phyloP scores from a whole-genome alignment of 1,284 basidiomycete genomes.

The Sporisorium graminicola region DNA sequence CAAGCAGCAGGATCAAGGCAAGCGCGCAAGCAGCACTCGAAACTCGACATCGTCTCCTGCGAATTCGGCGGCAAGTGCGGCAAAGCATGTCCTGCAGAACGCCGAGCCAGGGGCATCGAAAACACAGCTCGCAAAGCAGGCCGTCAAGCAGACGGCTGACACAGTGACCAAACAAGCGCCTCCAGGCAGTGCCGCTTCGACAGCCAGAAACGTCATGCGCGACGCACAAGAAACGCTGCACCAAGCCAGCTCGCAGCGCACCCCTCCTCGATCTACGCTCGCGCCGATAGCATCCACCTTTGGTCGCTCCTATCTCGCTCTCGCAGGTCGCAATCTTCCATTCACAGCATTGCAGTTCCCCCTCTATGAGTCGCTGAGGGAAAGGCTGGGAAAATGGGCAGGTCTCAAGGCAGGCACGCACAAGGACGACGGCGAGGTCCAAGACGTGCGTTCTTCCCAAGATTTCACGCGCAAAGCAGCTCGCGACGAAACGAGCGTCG shows the following conservation, averaged over 20 bases:
- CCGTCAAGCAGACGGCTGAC: slow-evolving; percentile 34
- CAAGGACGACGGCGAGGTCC: slow-evolving; percentile 43
- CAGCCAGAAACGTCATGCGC: slow-evolving; percentile 34
- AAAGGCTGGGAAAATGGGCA: slow-evolving; percentile 32
- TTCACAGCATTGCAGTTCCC: slow-evolving; percentile 66
- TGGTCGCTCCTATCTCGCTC: slow-evolving; percentile 53
- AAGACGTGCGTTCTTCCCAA: slow-evolving; percentile 44
- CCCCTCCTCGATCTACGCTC: slow-evolving; percentile 7
- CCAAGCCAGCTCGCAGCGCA: slow-evolving; percentile 8
- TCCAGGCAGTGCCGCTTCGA: slow-evolving; percentile 42
- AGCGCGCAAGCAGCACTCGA: background rate
- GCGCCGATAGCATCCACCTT: slow-evolving; percentile 36
- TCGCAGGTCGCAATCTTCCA: slow-evolving; percentile 62
- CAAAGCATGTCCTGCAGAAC: slow-evolving; percentile 23
- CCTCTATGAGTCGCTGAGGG: slow-evolving; percentile 59
- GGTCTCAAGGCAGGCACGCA: slow-evolving; percentile 50
- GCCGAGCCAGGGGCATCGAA: slow-evolving; percentile 18
- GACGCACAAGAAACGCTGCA: slow-evolving; percentile 31
- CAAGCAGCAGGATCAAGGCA: slow-evolving; percentile 32
- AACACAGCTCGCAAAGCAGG: slow-evolving; percentile 21
- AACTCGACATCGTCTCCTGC: slow-evolving; percentile 17
- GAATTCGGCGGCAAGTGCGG: slow-evolving; percentile 24
- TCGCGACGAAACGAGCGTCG: slow-evolving; percentile 24
- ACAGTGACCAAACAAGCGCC: slow-evolving; percentile 36
- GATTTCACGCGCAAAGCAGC: slow-evolving; percentile 25